These are phyloP conservation scores for Grigorovia humatica DNA, from an alignment of 805 yeast species.

Conservation along the genomic window DNA sequence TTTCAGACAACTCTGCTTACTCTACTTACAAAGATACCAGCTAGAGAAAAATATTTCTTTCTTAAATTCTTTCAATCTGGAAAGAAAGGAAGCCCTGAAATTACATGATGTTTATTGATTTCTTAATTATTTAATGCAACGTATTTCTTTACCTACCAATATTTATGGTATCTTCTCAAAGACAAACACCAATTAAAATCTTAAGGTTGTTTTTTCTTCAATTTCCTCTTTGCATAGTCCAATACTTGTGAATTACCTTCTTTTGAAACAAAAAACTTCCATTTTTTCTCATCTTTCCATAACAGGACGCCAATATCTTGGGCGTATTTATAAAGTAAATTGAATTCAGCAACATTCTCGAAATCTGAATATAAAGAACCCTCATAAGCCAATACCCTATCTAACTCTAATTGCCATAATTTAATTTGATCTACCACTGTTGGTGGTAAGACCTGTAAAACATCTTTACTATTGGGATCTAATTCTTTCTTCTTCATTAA, in stretches of 20 bases:
- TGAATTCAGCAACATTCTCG: slow-evolving; percentile 65
- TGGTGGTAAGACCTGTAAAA: slow-evolving; percentile 69
- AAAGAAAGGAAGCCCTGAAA: too few relatives aligned
- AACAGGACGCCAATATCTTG: slow-evolving; percentile 81
- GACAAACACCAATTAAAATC: not conserved
- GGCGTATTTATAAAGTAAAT: slow-evolving; percentile 63
- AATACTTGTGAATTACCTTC: slow-evolving; percentile 85
- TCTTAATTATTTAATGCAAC: too few relatives aligned
- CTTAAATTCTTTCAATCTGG: too few relatives aligned
- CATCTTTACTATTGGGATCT: slow-evolving; percentile 37
- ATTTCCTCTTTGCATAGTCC: slow-evolving; percentile 67
- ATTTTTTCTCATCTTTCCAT: slow-evolving; percentile 70
- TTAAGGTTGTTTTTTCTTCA: slow-evolving; percentile 8
- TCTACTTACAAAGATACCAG: too few relatives aligned
- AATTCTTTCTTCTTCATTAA: slow-evolving; percentile 58
- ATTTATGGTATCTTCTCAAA: not conserved
- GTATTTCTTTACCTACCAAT: too few relatives aligned
- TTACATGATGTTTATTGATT: too few relatives aligned
- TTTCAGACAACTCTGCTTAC: too few relatives aligned
- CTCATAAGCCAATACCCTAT: slow-evolving; percentile 75
- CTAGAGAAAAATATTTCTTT: too few relatives aligned
- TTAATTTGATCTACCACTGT: slow-evolving; percentile 94
- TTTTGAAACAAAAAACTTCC: slow-evolving; percentile 73
- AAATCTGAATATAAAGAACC: slow-evolving; percentile 89
- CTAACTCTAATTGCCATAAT: slow-evolving; percentile 93